Percentiles rank a stretch among this genome's conserved stretches.
Evolutionary conservation across 1,139 yeast species (phyloP).

Genomic region (Geotrichum histeridarum): DNA sequence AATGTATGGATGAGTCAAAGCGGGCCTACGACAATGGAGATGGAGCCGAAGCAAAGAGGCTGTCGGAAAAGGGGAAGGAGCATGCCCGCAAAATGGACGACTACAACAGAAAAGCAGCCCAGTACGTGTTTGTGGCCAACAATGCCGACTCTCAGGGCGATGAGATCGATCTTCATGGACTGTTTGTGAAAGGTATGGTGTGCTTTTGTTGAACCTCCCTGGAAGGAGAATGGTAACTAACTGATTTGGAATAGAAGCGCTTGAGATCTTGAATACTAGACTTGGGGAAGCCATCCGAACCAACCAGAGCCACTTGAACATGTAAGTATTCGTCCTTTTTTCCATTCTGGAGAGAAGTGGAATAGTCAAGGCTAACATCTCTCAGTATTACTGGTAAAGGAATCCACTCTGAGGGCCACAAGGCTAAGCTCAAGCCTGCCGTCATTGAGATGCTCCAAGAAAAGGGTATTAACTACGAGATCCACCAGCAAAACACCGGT

Average conservation of each 20-base stretch:
- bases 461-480: conserved; percentile 53
- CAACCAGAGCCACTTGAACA: conserved; percentile 49
- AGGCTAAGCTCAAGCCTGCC: conserved; percentile 88
- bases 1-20: conserved; percentile 65
- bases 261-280: conserved; percentile 50
- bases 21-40: conserved; percentile 71
- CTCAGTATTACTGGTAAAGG: conserved; percentile 92
- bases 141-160: conserved; percentile 77
- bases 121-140: conserved; percentile 78
- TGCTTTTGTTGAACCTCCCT: neutral
- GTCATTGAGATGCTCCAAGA: conserved; percentile 70
- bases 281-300: conserved; percentile 60
- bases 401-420: conserved; percentile 70
- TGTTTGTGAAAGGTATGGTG: conserved; percentile 53
- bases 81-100: conserved; percentile 58
- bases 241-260: conserved; percentile 55
- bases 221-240: neutral
- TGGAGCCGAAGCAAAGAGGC: conserved; percentile 62
- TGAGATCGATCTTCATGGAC: conserved; percentile 91
- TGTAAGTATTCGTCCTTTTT: conserved; percentile 21
- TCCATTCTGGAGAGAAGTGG: neutral
- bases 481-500: conserved; percentile 72
- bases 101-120: conserved; percentile 73
- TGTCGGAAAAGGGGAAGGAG: conserved; percentile 64
- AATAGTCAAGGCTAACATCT: neutral